A percentile compares a stretch with the other conserved stretches of the same genome.
These are phyloP conservation scores for Spathaspora gorwiae DNA, from an alignment of 805 yeast genomes.

Conservation along the genomic window DNA sequence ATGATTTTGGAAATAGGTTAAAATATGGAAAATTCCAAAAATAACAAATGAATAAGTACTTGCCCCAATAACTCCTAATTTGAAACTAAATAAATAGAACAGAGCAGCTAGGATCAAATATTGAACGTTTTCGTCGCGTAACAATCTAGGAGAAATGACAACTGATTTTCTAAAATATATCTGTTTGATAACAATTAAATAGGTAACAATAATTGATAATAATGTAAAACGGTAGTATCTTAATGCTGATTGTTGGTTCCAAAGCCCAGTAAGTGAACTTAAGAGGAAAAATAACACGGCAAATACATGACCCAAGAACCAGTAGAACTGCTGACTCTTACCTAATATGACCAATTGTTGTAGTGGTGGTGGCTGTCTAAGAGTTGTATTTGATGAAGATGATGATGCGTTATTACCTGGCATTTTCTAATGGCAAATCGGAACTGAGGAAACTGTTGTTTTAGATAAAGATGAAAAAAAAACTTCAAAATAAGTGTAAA, in stretches of 20 bases:
- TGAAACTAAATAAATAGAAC: slow-evolving; percentile 25
- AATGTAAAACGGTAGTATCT: slow-evolving; percentile 34
- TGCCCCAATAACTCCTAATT: slow-evolving; percentile 35
- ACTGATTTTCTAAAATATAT: slow-evolving; percentile 34
- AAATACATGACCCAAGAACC: slow-evolving; percentile 62
- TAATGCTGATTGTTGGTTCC: slow-evolving; percentile 24
- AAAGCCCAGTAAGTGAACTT: slow-evolving; percentile 39
- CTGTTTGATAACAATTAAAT: slow-evolving; percentile 59
- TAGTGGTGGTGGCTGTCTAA: slow-evolving; percentile 4
- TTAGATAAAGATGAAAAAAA: background rate
- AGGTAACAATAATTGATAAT: slow-evolving; percentile 53
- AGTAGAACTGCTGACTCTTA: slow-evolving; percentile 58
- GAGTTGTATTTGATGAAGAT: background rate
- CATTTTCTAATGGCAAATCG: background rate
- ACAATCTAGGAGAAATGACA: slow-evolving; percentile 6
- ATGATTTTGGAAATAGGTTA: slow-evolving; percentile 35
- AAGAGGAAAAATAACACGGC: slow-evolving; percentile 40
- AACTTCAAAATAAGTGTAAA: too few relatives aligned
- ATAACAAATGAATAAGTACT: slow-evolving; percentile 31
- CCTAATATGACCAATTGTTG: slow-evolving; percentile 7
- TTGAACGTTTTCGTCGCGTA: slow-evolving; percentile 39
- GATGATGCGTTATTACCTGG: background rate
- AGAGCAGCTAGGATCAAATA: slow-evolving; percentile 30
- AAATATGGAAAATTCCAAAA: slow-evolving; percentile 33
- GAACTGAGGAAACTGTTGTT: background rate